Conservation (phyloP, 805 yeast genomes). For the Metschnikowia matae region DNA sequence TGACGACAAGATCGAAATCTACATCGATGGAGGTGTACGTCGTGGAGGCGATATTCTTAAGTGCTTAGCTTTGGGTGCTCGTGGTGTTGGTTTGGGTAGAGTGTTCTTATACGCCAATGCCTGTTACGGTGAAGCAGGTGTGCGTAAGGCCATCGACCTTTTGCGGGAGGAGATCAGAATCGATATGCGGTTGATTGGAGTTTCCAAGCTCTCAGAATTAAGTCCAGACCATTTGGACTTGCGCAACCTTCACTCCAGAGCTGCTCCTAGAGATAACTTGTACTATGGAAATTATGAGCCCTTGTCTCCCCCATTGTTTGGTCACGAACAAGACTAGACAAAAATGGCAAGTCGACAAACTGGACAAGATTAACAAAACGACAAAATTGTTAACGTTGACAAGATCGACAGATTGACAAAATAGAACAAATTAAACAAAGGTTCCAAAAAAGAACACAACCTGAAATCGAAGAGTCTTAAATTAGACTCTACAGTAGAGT, state of each 20-base stretch:
- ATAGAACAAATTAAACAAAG: no score
- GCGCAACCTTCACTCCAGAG: conserved; percentile 9
- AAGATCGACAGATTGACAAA: no score
- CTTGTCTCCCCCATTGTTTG: conserved; percentile 11
- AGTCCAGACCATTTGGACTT: conserved; percentile 15
- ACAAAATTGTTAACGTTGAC: no score
- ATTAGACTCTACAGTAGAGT: no score
- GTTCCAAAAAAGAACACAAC: no score
- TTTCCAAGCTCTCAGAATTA: conserved; percentile 39
- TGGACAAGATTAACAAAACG: not conserved
- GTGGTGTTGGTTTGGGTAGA: conserved; percentile 67
- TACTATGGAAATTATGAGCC: conserved; percentile 16
- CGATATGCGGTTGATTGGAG: conserved; percentile 81
- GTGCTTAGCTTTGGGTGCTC: conserved; percentile 67
- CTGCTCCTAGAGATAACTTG: conserved; percentile 11
- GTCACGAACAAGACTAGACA: conserved; percentile 5
- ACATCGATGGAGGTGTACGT: conserved; percentile 65
- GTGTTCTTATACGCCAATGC: conserved; percentile 63
- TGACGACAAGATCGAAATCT: conserved; percentile 48
- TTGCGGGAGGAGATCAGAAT: conserved; percentile 67
- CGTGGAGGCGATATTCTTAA: conserved; percentile 65
- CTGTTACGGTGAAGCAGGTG: conserved; percentile 63
- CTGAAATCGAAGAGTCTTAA: no score
- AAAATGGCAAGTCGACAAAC: not conserved
- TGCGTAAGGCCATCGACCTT: conserved; percentile 53